Percentiles rank a stretch among this genome's conserved stretches.
Evolutionary conservation across 306 rosid species (phyloP).

Genomic region (Sechiopsis laciniata): DNA sequence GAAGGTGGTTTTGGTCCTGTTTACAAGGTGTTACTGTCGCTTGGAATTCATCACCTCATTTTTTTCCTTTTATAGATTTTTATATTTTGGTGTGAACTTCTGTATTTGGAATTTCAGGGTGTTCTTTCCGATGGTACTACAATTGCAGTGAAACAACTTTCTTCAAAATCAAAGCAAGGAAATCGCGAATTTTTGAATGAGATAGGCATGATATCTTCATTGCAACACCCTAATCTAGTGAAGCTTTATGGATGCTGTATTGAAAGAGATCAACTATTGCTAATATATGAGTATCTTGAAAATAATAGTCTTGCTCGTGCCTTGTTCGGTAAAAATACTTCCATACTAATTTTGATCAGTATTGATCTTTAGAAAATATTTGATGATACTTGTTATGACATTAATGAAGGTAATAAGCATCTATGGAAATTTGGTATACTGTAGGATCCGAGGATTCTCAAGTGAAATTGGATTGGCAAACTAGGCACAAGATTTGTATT

Average conservation of each 20-base stretch:
- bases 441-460: conserved; percentile 17
- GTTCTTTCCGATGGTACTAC: conserved; percentile 12
- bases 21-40: conserved; percentile 27
- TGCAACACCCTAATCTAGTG: conserved; percentile 21
- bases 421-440: neutral
- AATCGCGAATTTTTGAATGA: conserved; percentile 18
- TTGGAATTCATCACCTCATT: neutral
- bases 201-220: conserved; percentile 20
- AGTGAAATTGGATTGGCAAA: conserved; percentile 48
- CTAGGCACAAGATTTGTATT: conserved; percentile 58
- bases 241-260: conserved; percentile 17
- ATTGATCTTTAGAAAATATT: neutral
- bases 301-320: conserved; percentile 20
- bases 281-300: conserved; percentile 32
- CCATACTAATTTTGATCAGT: neutral
- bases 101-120: conserved; percentile 2
- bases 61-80: neutral
- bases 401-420: neutral
- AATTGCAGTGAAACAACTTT: conserved; percentile 22
- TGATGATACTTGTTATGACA: neutral
- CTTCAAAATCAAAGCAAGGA: conserved; percentile 20
- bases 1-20: conserved; percentile 53
- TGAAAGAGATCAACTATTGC: conserved; percentile 20
- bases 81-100: neutral
- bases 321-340: conserved; percentile 15